Percentiles rank a stretch among this genome's conserved stretches.
Conservation (phyloP, 2,329 filamentous ascomycete genomes). For the Diplodia corticola region DNA sequence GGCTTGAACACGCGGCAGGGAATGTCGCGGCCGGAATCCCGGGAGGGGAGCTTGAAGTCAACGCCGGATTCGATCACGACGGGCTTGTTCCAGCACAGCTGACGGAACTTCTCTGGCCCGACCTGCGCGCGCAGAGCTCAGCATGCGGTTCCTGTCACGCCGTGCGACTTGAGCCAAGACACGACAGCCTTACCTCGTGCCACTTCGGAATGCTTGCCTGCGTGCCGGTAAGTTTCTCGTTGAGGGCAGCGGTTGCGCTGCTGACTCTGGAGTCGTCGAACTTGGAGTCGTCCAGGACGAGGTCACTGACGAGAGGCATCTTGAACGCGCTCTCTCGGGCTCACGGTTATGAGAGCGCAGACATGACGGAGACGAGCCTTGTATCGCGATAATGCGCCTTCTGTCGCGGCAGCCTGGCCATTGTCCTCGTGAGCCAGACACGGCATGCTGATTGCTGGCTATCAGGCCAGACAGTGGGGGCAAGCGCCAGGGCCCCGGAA, state of each 20-base stretch:
- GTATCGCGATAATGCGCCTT: background rate
- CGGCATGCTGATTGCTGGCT: background rate
- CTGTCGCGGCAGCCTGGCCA: background rate
- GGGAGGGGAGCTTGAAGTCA: constrained; percentile 53
- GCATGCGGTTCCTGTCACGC: background rate
- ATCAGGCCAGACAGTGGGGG: background rate
- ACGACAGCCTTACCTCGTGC: constrained; percentile 18
- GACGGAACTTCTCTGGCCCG: constrained; percentile 55
- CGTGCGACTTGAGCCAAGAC: constrained; percentile 1
- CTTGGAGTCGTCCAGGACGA: constrained; percentile 9
- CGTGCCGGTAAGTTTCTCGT: constrained; percentile 5
- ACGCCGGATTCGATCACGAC: constrained; percentile 48
- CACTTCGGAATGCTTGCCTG: constrained; percentile 8
- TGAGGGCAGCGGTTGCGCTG: constrained; percentile 1
- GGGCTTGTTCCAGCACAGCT: constrained; percentile 53
- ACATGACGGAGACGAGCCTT: background rate
- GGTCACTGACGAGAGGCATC: constrained; percentile 16
- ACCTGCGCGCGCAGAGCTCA: constrained; percentile 38
- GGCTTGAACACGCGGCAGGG: constrained; percentile 56
- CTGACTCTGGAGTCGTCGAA: constrained; percentile 11
- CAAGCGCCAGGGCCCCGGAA: constrained; percentile 3
- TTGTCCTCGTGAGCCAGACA: background rate
- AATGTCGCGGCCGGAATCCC: constrained; percentile 53
- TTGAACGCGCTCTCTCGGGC: background rate
- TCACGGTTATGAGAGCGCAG: background rate